Conservation (phyloP, 2,329 filamentous ascomycete species). For the Stachybotrys elegans region DNA sequence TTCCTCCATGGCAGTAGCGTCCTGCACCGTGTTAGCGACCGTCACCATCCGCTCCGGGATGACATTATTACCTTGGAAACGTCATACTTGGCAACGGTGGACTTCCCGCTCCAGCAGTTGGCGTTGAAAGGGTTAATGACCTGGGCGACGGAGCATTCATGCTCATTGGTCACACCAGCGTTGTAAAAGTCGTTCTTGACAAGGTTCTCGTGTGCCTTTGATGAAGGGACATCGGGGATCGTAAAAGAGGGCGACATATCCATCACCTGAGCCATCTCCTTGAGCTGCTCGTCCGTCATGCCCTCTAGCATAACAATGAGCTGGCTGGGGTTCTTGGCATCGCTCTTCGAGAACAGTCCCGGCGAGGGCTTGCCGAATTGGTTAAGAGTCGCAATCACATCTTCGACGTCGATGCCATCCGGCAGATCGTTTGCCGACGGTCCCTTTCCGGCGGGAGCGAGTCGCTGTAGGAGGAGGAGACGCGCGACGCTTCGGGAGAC, state of each 20-base stretch:
- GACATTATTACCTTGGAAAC: conserved; percentile 39
- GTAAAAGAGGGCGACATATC: conserved; percentile 41
- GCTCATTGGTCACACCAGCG: conserved; percentile 28
- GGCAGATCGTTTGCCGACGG: conserved; percentile 43
- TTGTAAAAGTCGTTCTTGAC: conserved; percentile 35
- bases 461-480: conserved; percentile 54
- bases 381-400: conserved; percentile 53
- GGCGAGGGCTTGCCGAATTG: conserved; percentile 50
- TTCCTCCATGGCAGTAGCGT: conserved; percentile 34
- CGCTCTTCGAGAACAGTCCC: conserved; percentile 41
- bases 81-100: conserved; percentile 39
- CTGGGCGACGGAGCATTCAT: conserved; percentile 32
- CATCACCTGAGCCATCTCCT: conserved; percentile 33
- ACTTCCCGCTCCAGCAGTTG: conserved; percentile 39
- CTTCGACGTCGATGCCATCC: conserved; percentile 31
- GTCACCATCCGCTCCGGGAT: no score
- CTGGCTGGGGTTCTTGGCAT: conserved; percentile 38
- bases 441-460: conserved; percentile 42
- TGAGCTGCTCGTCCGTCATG: conserved; percentile 40
- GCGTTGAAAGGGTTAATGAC: conserved; percentile 37
- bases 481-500: conserved; percentile 50
- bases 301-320: conserved; percentile 57
- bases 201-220: conserved; percentile 36
- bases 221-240: conserved; percentile 39
- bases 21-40: no score